Evolutionary conservation across 495 filamentous ascomycete species (phyloP).

Genomic region (Extremus antarcticus): DNA sequence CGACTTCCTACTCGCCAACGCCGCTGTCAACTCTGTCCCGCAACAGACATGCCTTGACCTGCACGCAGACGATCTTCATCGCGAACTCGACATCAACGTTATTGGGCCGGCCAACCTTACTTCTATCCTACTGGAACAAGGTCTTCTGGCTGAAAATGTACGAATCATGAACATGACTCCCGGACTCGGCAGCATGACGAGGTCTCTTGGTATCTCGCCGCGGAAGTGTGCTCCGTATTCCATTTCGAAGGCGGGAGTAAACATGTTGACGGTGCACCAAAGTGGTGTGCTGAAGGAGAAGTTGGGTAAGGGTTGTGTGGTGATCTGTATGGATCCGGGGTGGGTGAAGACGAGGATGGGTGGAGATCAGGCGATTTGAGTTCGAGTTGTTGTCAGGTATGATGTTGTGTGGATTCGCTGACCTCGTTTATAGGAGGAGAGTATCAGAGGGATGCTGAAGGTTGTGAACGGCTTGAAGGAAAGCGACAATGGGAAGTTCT

Average conservation of each 20-base stretch:
- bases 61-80: constrained; percentile 24
- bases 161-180: constrained; percentile 33
- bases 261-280: constrained; percentile 37
- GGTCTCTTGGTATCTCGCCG: constrained; percentile 9
- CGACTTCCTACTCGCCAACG: constrained; percentile 37
- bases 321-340: constrained; percentile 24
- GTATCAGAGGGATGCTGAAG: constrained; percentile 27
- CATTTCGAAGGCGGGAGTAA: constrained; percentile 35
- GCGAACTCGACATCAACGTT: constrained; percentile 31
- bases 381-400: too few species aligned
- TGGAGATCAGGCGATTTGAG: constrained; percentile 27
- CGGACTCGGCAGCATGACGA: constrained; percentile 23
- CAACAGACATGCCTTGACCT: constrained; percentile 31
- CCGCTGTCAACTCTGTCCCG: constrained; percentile 30
- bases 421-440: constrained; percentile 13
- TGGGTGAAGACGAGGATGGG: constrained; percentile 27
- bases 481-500: constrained; percentile 26
- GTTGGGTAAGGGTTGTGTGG: constrained; percentile 19
- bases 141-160: constrained; percentile 13
- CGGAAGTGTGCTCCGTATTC: constrained; percentile 29
- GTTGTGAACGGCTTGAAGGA: constrained; percentile 19
- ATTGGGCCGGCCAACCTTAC: constrained; percentile 34
- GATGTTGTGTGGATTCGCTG: neutral
- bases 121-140: constrained; percentile 23
- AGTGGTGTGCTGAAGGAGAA: constrained; percentile 25